Evolutionary conservation across 768 basidiomycete species (phyloP), one percentile per base, ranked within the genome.

Genomic region (Tylopilus intermedius): DNA sequence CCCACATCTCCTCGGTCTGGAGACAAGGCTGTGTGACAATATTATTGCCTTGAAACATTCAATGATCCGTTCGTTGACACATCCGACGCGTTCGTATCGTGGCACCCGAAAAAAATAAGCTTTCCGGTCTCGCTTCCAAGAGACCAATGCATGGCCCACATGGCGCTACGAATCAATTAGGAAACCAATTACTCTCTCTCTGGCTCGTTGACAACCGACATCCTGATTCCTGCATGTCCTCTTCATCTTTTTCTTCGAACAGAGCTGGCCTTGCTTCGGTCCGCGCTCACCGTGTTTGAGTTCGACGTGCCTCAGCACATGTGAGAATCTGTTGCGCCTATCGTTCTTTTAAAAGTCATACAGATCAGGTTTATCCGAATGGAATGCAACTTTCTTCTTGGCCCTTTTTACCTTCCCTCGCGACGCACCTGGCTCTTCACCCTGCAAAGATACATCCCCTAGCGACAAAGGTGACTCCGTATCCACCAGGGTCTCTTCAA

Each of bases 371-470:
- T 74, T 72, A 60, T 86, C 84, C 51, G 80, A 79, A 48, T 73
- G 76, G 67, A 90, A 90, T 2, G 77, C 83, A 1, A 90, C 88
- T 51, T 74, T 79, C 72, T 89, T 89, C 71, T 78, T 79, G 3
- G 66, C 59, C 68, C 78, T 80, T 71, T 77, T 81, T 38, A 59
- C 38, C 53, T 69, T 49, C n/a, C 44, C 35, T 30, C 54, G 27
- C 38, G 15, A 45, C 35, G 45, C 10, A 4, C 61, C 58, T 18
- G 52, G 35, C 24, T 41, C 41, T 8, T 37, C 22, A 29, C 48
- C 29, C 52, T 59, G 60, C 22, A 54, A 37, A 33, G 47, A 42
- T 21, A 32, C 54, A 38, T 51, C 54, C 26, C 60, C 58, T 38
- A 49, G 53, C 45, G 22, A 9, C 21, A 26, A 14, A 5, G 15